phyloP scores from a whole-genome alignment of 2,329 filamentous ascomycete genomes.

The Fusarium miscanthi region DNA sequence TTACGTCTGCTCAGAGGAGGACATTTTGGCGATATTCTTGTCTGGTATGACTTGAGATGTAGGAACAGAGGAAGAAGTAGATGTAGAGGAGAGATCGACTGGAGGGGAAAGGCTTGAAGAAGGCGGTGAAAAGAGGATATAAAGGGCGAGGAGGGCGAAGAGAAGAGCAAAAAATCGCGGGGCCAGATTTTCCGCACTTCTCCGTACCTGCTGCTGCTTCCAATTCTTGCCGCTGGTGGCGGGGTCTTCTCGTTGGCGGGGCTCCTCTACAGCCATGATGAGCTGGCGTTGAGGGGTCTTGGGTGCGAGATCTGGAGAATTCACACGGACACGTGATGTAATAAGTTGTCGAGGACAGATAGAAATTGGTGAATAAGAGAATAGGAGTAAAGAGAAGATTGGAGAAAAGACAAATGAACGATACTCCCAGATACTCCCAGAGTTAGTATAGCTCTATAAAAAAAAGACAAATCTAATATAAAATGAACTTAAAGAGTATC shows the following conservation, averaged over 20 bases:
- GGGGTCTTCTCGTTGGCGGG: slow-evolving; percentile 51
- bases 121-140: slow-evolving; percentile 51
- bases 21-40: slow-evolving; percentile 65
- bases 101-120: slow-evolving; percentile 46
- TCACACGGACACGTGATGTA: slow-evolving; percentile 46
- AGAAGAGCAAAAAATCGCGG: slow-evolving; percentile 57
- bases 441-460: background rate
- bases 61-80: slow-evolving; percentile 43
- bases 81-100: slow-evolving; percentile 44
- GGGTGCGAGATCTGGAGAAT: slow-evolving; percentile 28
- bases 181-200: slow-evolving; percentile 54
- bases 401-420: background rate
- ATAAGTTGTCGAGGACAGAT: slow-evolving; percentile 18
- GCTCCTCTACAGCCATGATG: slow-evolving; percentile 48
- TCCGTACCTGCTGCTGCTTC: slow-evolving; percentile 44
- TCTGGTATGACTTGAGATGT: slow-evolving; percentile 45
- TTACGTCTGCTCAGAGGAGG: slow-evolving; percentile 87
- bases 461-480: background rate
- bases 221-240: slow-evolving; percentile 44
- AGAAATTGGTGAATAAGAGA: background rate
- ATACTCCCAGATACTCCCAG: background rate
- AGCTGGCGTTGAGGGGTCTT: slow-evolving; percentile 42
- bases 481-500: background rate
- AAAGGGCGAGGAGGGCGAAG: slow-evolving; percentile 52
- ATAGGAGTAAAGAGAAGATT: background rate